Evolutionary conservation across 148 eudicot species (phyloP).

Genomic region (Cornus controversa): DNA sequence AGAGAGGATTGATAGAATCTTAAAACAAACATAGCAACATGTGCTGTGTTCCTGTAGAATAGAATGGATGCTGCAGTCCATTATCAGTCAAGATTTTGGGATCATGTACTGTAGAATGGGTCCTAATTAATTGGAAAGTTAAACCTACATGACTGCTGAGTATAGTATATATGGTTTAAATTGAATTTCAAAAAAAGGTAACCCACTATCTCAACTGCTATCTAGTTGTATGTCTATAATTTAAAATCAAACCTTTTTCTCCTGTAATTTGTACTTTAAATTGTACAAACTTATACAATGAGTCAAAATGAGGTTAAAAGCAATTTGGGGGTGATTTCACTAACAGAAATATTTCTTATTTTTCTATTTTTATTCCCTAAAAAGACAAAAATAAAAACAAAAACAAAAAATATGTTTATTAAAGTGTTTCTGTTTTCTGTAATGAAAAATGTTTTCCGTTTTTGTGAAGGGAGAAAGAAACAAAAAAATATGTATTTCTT

Average conservation of each 20-base stretch:
- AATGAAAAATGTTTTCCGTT: no score
- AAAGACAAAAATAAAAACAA: no score
- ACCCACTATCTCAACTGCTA: background rate
- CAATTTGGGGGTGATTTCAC: no score
- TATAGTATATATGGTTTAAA: background rate
- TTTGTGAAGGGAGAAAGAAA: no score
- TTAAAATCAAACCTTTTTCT: background rate
- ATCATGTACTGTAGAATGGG: no score
- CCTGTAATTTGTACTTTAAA: background rate
- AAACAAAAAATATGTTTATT: no score
- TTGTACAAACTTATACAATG: background rate
- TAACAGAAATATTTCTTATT: no score
- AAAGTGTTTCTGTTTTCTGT: no score
- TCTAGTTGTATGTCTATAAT: background rate
- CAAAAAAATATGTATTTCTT: no score
- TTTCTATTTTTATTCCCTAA: no score
- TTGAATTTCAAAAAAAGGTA: background rate
- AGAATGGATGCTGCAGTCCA: background rate
- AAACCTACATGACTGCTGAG: no score
- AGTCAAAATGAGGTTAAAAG: background rate
- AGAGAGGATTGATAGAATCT: slow-evolving; percentile 2
- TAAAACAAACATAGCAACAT: background rate
- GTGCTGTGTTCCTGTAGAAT: background rate
- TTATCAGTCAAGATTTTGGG: background rate
- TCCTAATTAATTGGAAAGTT: no score